Evolutionary conservation across 108 stramenopile genomes (phyloP), one percentile per base, ranked within the genome.

Genomic region (Aurantiochytrium sp.): DNA sequence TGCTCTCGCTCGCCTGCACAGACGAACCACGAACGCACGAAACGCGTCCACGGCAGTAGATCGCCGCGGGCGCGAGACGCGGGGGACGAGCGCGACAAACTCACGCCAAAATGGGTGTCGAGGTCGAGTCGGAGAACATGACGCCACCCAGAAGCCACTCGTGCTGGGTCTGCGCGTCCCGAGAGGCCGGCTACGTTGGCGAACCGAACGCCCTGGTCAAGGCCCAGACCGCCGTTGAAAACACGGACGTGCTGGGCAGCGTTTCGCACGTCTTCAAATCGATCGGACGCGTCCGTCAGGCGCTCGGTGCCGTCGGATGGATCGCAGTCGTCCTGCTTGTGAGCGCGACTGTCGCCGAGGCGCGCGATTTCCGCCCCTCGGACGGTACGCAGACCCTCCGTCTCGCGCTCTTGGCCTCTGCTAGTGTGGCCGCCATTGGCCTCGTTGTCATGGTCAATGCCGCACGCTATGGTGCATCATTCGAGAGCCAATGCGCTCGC

Each of bases 141-240:
- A 8, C 64, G 25, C 64, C 42, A 10, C 64, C 64, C 21, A 69
- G 64, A 14, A 69, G 25, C 16, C 45, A 83, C 51, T 53, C 45
- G 23, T 83, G 76, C 76, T 83, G 76, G 76, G 76, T 53, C 6
- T 83, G 76, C 51, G 45, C 76, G 45, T 83, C 76, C n/a, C 49
- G 51, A 0, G 76, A 83, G 51, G 64, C 25, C 14, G 64, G 64
- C 42, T 83, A 21, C 4, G 76, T 83, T 8, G 49, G 25, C 19
- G 76, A 83, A 23, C 76, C 76, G 49, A 16, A 53, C 4, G 51
- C 76, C 25, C 45, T 47, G 0, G 28, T 28, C 49, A 83, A 83
- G 51, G 76, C 76, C 0, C 45, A 83, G 51, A 45, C 28, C 10
- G 1, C 76, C 19, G 43, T 83, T 1, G 76, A 83, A 45, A 4